Conservation (phyloP, 2,329 filamentous ascomycete genomes). For the Pezicula carpinea region DNA sequence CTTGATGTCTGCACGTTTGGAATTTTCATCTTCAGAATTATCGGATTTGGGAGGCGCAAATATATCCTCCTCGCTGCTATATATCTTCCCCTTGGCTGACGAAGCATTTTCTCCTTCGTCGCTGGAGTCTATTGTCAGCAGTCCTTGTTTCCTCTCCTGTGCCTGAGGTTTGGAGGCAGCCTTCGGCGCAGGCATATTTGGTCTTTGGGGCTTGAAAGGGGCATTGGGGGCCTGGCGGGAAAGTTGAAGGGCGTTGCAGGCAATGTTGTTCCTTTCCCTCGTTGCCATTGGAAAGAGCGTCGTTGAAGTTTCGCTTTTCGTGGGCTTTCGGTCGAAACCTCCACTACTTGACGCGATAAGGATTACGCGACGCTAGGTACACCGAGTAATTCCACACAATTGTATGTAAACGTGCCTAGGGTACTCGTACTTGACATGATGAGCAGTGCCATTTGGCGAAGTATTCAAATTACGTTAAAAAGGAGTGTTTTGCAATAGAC, state of each 20-base stretch:
- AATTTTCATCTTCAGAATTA: no score
- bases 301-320: neutral
- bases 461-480: no score
- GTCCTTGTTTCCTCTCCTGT: neutral
- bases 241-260: neutral
- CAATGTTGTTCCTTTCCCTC: neutral
- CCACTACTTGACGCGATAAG: neutral
- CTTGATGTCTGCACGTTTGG: neutral
- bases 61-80: no score
- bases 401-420: no score
- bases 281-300: neutral
- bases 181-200: neutral
- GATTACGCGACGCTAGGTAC: conserved; percentile 1
- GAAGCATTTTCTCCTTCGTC: neutral
- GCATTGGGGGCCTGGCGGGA: neutral
- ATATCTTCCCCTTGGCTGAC: no score
- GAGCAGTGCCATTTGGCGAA: no score
- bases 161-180: neutral
- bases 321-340: neutral
- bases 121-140: neutral
- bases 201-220: neutral
- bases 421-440: no score
- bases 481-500: no score
- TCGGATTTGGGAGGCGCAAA: no score
- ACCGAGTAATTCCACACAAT: neutral